A percentile compares a stretch with the other conserved stretches of the same genome.
Conservation (phyloP, 495 filamentous ascomycete species). For the Hypoxylon subgilvum region DNA sequence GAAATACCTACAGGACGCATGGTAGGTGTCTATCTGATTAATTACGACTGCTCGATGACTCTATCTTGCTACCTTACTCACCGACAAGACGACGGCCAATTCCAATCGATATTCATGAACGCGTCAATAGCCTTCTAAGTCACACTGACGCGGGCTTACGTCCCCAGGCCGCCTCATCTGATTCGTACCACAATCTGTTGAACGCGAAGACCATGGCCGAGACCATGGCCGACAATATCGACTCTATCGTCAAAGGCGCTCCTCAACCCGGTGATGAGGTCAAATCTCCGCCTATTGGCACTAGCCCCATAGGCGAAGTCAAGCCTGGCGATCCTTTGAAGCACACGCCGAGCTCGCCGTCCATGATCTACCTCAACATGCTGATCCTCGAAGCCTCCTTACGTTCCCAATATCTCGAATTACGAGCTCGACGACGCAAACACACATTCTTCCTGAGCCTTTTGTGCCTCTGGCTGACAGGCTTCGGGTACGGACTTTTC, state of each 20-base stretch:
- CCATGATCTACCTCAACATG: conserved; percentile 98
- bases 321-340: conserved; percentile 74
- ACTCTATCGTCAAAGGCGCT: conserved; percentile 88
- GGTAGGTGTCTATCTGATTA: neutral
- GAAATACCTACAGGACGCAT: conserved; percentile 2
- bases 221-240: conserved; percentile 65
- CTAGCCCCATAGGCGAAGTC: conserved; percentile 46
- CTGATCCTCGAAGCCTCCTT: conserved; percentile 94
- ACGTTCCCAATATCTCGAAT: conserved; percentile 86
- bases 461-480: conserved; percentile 76
- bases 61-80: neutral
- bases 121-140: conserved; percentile 16
- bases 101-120: conserved; percentile 18
- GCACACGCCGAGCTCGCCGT: conserved; percentile 81
- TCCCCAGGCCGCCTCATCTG: conserved; percentile 64
- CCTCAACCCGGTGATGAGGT: conserved; percentile 56
- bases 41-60: conserved; percentile 12
- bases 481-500: conserved; percentile 87
- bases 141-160: conserved; percentile 40
- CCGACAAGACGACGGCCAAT: conserved; percentile 4
- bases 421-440: conserved; percentile 85
- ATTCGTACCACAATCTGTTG: conserved; percentile 53
- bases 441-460: conserved; percentile 93
- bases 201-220: conserved; percentile 2
- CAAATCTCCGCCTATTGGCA: conserved; percentile 46